Conservation (phyloP, 768 basidiomycete species). For the Panellus pusillus region DNA sequence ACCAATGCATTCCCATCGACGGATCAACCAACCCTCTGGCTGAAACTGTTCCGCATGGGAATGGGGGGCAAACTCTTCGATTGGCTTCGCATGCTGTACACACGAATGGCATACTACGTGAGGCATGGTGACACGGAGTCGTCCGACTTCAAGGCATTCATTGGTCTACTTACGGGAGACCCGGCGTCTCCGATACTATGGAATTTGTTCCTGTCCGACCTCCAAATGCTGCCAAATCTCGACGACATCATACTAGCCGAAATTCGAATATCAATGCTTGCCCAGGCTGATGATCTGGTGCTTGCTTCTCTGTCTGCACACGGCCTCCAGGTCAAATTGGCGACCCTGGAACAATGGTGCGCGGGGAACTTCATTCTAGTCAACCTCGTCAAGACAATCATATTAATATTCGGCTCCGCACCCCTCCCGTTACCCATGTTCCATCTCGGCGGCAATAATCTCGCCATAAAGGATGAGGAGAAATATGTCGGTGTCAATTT, state of each 20-base stretch:
- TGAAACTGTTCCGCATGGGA: not conserved
- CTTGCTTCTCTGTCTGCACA: too few species aligned
- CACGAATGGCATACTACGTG: not conserved
- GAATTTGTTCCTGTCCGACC: too few species aligned
- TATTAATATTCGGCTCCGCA: constrained; percentile 21
- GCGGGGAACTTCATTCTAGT: constrained; percentile 27
- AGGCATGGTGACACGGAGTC: not conserved
- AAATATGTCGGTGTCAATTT: constrained; percentile 22
- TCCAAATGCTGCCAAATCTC: too few species aligned
- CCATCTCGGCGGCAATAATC: not conserved
- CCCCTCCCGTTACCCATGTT: not conserved
- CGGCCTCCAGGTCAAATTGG: too few species aligned
- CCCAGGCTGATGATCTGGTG: too few species aligned
- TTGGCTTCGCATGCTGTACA: not conserved
- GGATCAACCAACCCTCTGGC: not conserved
- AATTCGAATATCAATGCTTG: too few species aligned
- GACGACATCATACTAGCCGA: too few species aligned
- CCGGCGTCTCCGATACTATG: too few species aligned
- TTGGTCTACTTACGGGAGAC: too few species aligned
- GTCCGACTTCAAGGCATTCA: too few species aligned
- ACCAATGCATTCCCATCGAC: not conserved
- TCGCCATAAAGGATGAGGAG: constrained; percentile 4
- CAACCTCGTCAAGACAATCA: constrained; percentile 24
- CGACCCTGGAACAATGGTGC: too few species aligned
- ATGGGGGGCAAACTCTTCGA: not conserved